Percentiles rank a stretch among this genome's conserved stretches.
These are phyloP conservation scores for Pichia nanzhaoensis DNA, from an alignment of 805 yeast species.

Conservation along the genomic window DNA sequence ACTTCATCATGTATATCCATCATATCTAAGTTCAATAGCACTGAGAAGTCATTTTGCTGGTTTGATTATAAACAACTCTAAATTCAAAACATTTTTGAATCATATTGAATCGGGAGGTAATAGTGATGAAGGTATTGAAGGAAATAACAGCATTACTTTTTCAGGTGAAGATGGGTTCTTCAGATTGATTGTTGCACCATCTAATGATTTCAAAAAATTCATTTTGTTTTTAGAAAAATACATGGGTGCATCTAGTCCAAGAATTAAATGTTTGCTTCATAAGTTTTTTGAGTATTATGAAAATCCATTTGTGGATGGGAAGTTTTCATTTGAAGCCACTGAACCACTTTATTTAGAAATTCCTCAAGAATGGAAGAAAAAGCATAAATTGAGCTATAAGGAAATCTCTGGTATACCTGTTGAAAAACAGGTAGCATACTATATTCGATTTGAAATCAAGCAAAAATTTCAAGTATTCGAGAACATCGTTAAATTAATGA, in stretches of 20 bases:
- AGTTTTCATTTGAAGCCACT: background rate
- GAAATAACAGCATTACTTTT: too few species aligned
- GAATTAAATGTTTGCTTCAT: constrained; percentile 7
- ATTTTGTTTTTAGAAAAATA: constrained; percentile 6
- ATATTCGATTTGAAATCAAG: constrained; percentile 16
- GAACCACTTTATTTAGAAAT: constrained; percentile 14
- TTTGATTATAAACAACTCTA: background rate
- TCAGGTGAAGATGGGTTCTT: too few species aligned
- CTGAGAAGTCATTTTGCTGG: constrained; percentile 7
- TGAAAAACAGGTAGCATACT: constrained; percentile 19
- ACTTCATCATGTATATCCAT: constrained; percentile 23
- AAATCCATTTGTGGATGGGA: background rate
- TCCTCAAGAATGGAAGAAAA: constrained; percentile 20
- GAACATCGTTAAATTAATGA: constrained; percentile 9
- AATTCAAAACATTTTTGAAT: constrained; percentile 4
- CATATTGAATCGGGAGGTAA: background rate
- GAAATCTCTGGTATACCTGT: constrained; percentile 13
- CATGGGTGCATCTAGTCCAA: constrained; percentile 9
- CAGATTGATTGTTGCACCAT: too few species aligned
- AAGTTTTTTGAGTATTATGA: constrained; percentile 2
- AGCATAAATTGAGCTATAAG: constrained; percentile 20
- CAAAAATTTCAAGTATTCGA: constrained; percentile 2
- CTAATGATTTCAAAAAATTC: constrained; percentile 6
- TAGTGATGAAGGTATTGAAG: background rate
- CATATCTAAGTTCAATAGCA: constrained; percentile 14